Evolutionary conservation across 2,329 filamentous ascomycete species (phyloP), one percentile per base, ranked within the genome.

Genomic region (Tolypocladium ophioglossoides): DNA sequence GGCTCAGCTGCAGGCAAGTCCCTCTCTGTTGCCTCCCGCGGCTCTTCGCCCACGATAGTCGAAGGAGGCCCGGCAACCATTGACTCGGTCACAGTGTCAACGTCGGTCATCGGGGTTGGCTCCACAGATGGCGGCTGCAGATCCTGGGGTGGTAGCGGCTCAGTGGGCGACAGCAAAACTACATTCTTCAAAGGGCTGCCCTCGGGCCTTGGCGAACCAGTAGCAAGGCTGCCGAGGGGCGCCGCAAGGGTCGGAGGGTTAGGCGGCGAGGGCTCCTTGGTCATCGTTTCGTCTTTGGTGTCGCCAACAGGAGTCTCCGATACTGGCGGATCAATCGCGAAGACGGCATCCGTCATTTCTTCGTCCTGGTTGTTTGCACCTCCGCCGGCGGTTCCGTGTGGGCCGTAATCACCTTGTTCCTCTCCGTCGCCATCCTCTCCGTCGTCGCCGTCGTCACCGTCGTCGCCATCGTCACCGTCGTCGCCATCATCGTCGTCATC

Each of bases 121-220:
- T 38, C 52, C 3, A 14, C 12, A 20, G 37, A 50, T 27, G 52
- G 44, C 11, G 50, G 41, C 20, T 52, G 48, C 38, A 34, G 52
- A 18, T 56, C 56, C 52, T 61, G 57, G 7, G 58, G 51, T 27
- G 57, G 44, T 11, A 56, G 35, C 24, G 68, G 61, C 22, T 74
- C 71, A 1, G 71, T 73, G 0, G 77, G 75, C 11, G 77, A 78
- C 11, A 69, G 71, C 18, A 77, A 56, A 32, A 76, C 66, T 38
- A 79, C 75, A 50, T 79, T 77, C 65, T 79, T 79, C 22, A 80
- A 64, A 0, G 78, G 78, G 52, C 78, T 81, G 3, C 77, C 78
- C 57, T 78, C 77, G 3, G 71, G 60, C 57, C 62, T 70, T 1
- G 70, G 68, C 3, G 70, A 66, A 38, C 60, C 57, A 49, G 62